phyloP scores from a whole-genome alignment of 306 rosid species.

The Vigna nakashimae region DNA sequence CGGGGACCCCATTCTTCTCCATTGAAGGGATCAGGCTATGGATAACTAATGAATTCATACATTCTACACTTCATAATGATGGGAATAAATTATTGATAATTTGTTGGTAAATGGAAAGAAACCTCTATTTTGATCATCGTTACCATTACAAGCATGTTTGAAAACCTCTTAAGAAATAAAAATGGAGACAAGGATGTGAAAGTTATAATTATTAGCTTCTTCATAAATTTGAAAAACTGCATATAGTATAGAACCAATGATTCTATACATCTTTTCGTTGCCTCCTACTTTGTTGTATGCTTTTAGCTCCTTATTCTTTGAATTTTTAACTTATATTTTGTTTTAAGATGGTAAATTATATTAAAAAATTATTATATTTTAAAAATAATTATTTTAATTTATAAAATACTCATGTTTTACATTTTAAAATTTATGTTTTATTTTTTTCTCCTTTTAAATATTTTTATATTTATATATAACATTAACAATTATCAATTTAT shows the following conservation, averaged over 20 bases:
- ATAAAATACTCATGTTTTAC: too few species aligned
- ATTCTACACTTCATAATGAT: constrained; percentile 85
- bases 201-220: background rate
- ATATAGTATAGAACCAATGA: background rate
- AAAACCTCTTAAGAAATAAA: background rate
- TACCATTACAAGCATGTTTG: background rate
- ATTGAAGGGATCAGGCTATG: constrained; percentile 72
- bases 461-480: too few species aligned
- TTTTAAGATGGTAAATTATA: background rate
- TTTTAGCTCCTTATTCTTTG: constrained; percentile 9
- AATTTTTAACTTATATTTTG: constrained; percentile 15
- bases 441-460: too few species aligned
- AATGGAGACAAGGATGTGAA: background rate
- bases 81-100: constrained; percentile 77
- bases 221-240: background rate
- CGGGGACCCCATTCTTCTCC: constrained; percentile 49
- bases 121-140: constrained; percentile 73
- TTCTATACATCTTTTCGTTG: background rate
- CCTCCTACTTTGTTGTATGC: background rate
- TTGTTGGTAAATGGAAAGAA: constrained; percentile 87
- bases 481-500: too few species aligned
- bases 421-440: too few species aligned
- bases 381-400: too few species aligned
- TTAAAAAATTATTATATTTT: too few species aligned
- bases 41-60: constrained; percentile 92